These are phyloP conservation scores for Monilinia fructicola DNA, from an alignment of 2,329 filamentous ascomycete genomes.

Conservation along the genomic window DNA sequence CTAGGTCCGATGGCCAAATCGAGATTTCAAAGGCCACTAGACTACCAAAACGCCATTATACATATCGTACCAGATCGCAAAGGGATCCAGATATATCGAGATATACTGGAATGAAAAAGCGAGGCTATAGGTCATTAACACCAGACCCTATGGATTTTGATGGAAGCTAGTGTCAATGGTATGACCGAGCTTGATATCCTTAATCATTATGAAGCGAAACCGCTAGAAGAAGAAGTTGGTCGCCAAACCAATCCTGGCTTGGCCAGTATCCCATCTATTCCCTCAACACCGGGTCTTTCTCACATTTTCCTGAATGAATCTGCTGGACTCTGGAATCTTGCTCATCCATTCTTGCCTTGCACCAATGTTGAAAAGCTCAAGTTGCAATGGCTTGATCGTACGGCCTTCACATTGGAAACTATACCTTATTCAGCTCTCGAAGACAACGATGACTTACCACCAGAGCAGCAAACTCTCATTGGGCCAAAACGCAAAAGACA, in stretches of 20 bases:
- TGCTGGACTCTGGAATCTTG: conserved; percentile 17
- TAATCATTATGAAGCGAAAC: conserved; percentile 32
- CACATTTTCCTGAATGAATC: conserved; percentile 23
- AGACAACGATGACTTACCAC: conserved; percentile 34
- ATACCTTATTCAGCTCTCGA: conserved; percentile 46
- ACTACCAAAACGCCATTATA: conserved; percentile 11
- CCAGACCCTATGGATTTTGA: conserved; percentile 18
- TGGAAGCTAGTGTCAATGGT: conserved; percentile 8
- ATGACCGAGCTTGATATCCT: conserved; percentile 31
- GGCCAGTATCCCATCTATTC: conserved; percentile 30
- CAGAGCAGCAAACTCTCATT: conserved; percentile 11
- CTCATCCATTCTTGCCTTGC: conserved; percentile 17
- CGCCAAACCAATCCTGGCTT: conserved; percentile 34
- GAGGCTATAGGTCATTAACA: conserved; percentile 11
- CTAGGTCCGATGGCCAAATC: conserved; percentile 1
- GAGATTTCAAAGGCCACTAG: not conserved
- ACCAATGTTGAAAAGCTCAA: conserved; percentile 16
- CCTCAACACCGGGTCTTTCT: conserved; percentile 17
- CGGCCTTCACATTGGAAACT: conserved; percentile 45
- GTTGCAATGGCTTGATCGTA: conserved; percentile 38
- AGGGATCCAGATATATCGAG: conserved; percentile 10
- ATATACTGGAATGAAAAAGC: conserved; percentile 9
- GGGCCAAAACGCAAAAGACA: conserved; percentile 7
- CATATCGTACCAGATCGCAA: conserved; percentile 19
- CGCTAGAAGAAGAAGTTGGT: conserved; percentile 23